Evolutionary conservation across 2,329 filamentous ascomycete genomes (phyloP).

Genomic region (Sporothrix schenckii): DNA sequence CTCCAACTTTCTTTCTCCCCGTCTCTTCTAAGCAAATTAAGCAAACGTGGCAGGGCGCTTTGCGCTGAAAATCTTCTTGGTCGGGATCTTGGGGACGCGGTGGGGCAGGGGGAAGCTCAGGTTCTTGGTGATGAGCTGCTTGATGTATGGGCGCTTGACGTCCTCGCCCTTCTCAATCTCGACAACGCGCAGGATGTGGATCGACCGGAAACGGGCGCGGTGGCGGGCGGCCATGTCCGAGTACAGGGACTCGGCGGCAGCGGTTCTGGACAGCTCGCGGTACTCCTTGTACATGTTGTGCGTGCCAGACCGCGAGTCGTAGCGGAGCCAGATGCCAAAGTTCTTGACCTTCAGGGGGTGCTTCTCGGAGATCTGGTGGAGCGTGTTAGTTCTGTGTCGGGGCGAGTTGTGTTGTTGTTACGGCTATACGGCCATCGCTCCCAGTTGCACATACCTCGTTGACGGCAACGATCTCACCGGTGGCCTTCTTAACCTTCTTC

Average conservation of each 20-base stretch:
- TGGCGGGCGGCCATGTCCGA: constrained; percentile 99
- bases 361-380: constrained; percentile 88
- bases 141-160: constrained; percentile 98
- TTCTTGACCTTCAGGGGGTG: constrained; percentile 99
- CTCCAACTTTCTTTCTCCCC: constrained; percentile 15
- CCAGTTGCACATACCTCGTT: constrained; percentile 72
- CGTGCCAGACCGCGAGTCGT: constrained; percentile 98
- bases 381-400: not conserved
- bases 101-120: constrained; percentile 99
- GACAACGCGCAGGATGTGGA: constrained; percentile 94
- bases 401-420: not conserved
- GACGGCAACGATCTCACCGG: constrained; percentile 97
- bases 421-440: not conserved
- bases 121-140: constrained; percentile 92
- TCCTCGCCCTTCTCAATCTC: constrained; percentile 94
- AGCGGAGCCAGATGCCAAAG: constrained; percentile 99
- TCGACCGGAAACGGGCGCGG: constrained; percentile 95
- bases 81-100: constrained; percentile 80
- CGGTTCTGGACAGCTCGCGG: constrained; percentile 95
- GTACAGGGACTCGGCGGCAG: constrained; percentile 96
- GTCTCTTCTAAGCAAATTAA: constrained; percentile 57
- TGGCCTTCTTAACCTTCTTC: constrained; percentile 99
- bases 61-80: constrained; percentile 90
- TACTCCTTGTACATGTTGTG: constrained; percentile 99
- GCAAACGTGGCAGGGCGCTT: constrained; percentile 97